These are phyloP conservation scores for Termitomyces sp. DNA, from an alignment of 768 basidiomycete species.

Conservation along the genomic window DNA sequence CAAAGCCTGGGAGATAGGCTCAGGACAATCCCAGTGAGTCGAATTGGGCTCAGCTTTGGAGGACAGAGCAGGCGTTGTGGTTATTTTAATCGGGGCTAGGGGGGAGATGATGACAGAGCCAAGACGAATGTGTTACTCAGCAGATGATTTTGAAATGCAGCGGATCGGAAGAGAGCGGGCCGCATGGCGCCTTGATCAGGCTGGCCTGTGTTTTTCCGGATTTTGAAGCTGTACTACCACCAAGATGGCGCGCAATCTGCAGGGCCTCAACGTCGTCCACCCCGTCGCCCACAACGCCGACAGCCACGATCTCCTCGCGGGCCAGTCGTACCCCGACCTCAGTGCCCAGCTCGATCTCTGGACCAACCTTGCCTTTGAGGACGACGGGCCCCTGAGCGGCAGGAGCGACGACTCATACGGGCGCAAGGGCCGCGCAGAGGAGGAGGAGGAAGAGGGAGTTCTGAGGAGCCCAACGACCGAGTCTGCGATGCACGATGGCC, in stretches of 20 bases:
- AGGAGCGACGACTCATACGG: slow-evolving; percentile 35
- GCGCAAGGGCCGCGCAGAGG: slow-evolving; percentile 35
- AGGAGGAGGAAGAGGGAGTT: slow-evolving; percentile 43
- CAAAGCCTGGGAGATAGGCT: too few relatives aligned
- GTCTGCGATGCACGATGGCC: slow-evolving; percentile 50
- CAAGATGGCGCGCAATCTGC: slow-evolving; percentile 62
- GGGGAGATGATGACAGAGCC: too few relatives aligned
- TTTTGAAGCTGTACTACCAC: slow-evolving; percentile 2
- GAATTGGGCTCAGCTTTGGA: too few relatives aligned
- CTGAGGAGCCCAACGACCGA: slow-evolving; percentile 30
- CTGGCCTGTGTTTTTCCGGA: background rate
- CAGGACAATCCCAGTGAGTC: too few relatives aligned
- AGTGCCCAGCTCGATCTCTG: slow-evolving; percentile 79
- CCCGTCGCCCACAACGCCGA: slow-evolving; percentile 42
- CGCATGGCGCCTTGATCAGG: background rate
- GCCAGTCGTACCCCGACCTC: slow-evolving; percentile 70
- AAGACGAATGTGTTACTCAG: background rate
- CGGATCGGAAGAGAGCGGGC: slow-evolving; percentile 8
- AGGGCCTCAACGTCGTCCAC: slow-evolving; percentile 81
- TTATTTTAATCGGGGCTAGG: too few relatives aligned
- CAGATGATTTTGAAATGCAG: background rate
- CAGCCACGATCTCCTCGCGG: slow-evolving; percentile 58
- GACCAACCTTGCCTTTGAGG: slow-evolving; percentile 81
- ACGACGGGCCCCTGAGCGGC: slow-evolving; percentile 54
- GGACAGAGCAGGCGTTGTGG: too few relatives aligned